phyloP scores from a whole-genome alignment of 495 filamentous ascomycete species.

The Daldinia childiae region DNA sequence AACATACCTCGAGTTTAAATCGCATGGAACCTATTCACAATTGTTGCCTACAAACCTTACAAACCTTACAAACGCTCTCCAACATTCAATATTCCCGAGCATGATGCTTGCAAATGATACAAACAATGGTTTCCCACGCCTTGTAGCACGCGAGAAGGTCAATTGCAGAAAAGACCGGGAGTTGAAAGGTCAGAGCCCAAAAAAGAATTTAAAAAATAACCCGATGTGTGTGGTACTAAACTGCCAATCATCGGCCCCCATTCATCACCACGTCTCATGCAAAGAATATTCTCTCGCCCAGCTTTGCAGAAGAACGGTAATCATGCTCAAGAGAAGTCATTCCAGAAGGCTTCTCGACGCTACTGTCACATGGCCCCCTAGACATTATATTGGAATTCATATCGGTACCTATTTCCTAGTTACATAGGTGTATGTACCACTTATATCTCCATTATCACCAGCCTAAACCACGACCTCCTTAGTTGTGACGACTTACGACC shows the following conservation, averaged over 20 bases:
- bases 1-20: background rate
- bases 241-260: slow-evolving; percentile 2
- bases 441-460: slow-evolving; percentile 5
- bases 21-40: no score
- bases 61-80: slow-evolving; percentile 20
- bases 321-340: background rate
- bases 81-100: slow-evolving; percentile 15
- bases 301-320: slow-evolving; percentile 12
- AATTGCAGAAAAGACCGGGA: slow-evolving; percentile 33
- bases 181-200: slow-evolving; percentile 14
- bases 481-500: background rate
- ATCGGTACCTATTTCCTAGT: background rate
- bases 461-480: background rate
- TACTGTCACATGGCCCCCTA: slow-evolving; percentile 7
- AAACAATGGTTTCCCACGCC: slow-evolving; percentile 34
- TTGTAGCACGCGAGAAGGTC: slow-evolving; percentile 30
- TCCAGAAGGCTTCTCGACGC: slow-evolving; percentile 27
- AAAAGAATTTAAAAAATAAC: slow-evolving; percentile 26
- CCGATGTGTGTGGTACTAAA: slow-evolving; percentile 19
- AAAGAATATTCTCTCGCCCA: slow-evolving; percentile 25
- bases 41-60: background rate
- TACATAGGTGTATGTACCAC: background rate
- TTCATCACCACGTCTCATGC: slow-evolving; percentile 23
- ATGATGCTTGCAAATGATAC: slow-evolving; percentile 18
- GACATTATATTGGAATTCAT: background rate